Conservation (phyloP, 768 basidiomycete species). For the Cubamyces sp. region DNA sequence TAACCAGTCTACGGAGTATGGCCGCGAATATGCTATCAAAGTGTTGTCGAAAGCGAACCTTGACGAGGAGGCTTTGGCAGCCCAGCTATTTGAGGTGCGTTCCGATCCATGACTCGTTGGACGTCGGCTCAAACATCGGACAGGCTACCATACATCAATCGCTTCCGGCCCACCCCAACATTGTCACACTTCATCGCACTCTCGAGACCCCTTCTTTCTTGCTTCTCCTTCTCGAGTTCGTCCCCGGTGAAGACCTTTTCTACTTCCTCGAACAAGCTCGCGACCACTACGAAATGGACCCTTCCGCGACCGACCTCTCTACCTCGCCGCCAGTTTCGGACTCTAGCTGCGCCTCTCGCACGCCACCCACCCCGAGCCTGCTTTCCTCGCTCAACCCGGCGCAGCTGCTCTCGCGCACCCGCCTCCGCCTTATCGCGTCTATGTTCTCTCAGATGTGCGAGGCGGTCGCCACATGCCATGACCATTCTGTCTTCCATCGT, state of each 20-base stretch:
- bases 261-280: conserved; percentile 97
- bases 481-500: conserved; percentile 87
- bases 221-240: conserved; percentile 92
- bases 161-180: conserved; percentile 86
- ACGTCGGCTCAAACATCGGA: neutral
- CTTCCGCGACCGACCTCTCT: conserved; percentile 29
- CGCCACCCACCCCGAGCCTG: conserved; percentile 92
- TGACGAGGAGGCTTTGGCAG: conserved; percentile 80
- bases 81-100: conserved; percentile 89
- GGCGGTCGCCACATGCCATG: conserved; percentile 93
- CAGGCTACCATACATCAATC: conserved; percentile 96
- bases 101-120: conserved; percentile 6
- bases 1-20: conserved; percentile 49
- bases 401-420: conserved; percentile 82
- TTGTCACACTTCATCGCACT: conserved; percentile 93
- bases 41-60: conserved; percentile 94
- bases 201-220: conserved; percentile 91
- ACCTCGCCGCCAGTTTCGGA: conserved; percentile 27
- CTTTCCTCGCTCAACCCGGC: conserved; percentile 81
- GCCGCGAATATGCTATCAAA: conserved; percentile 92
- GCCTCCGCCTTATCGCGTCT: conserved; percentile 89
- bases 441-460: conserved; percentile 99
- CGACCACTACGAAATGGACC: conserved; percentile 74
- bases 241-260: conserved; percentile 96
- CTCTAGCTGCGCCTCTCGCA: conserved; percentile 49